Base-by-base conservation (phyloP, 139 green algal genomes). In the Picochlorum sp. region DNA sequence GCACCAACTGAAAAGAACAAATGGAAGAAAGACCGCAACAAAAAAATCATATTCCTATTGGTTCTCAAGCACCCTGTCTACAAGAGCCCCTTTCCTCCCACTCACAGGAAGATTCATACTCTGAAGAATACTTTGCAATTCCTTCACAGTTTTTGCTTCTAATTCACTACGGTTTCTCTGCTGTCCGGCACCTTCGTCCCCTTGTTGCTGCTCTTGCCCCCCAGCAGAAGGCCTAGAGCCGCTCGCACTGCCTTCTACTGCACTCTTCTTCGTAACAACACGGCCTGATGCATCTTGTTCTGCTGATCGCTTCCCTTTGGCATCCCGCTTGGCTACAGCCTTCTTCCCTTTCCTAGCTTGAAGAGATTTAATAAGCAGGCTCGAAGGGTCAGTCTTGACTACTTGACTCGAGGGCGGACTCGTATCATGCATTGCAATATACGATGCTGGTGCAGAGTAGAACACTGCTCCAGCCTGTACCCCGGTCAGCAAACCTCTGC, bases 21-120 rank as follows among this genome's bases (percentile, higher is more conserved):
- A 29, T 24, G 22, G 7, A 33, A 29, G 8, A 53, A 18, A 53
- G 22, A 30, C 0, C 2, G 5, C 28, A n/a, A 16, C 7, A 28
- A 14, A 33, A 33, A 31, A 53, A 53, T 29, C 5, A 53, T 31
- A 53, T 41, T 31, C 14, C 41, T 69, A 22, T 29, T 78, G 72
- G 2, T 57, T 25, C 36, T 62, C 57, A 18, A 79, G 24, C 14
- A 80, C 53, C 10, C 72, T 55, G 20, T 66, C 35, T 5, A 80
- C 55, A 35, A 80, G 14, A 8, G 79, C 69, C 14, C 75, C 72
- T 33, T 80, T 80, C 37, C 68, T 79, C 33, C 72, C 72, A 18
- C 66, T 65, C 5, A 60, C 49, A 2, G 69, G 32, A 31, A 68
- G 33, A 4, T 53, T 61, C 47, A 57, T 68, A 2, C 45, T 53